phyloP scores from a whole-genome alignment of 805 yeast species.

The Cyberlindnera subsufficiens region DNA sequence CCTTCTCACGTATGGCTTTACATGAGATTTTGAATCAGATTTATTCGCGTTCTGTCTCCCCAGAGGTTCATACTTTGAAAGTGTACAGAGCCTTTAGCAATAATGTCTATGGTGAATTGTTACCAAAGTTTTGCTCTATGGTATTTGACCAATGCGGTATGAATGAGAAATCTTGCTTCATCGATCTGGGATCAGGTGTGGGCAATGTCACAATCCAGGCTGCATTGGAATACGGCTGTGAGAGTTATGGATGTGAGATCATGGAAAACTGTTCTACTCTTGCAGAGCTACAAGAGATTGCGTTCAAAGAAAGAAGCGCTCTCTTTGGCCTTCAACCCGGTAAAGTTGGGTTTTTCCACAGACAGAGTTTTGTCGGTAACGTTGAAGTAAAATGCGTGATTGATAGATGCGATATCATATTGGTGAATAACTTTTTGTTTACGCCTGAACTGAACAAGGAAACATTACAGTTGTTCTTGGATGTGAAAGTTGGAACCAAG shows the following conservation, averaged over 20 bases:
- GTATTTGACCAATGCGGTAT: slow-evolving; percentile 59
- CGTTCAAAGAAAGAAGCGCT: slow-evolving; percentile 50
- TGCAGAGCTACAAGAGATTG: slow-evolving; percentile 53
- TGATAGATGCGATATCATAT: slow-evolving; percentile 59
- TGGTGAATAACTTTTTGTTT: slow-evolving; percentile 81
- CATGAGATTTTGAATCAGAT: slow-evolving; percentile 70
- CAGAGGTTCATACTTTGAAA: slow-evolving; percentile 56
- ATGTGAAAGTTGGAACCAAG: slow-evolving; percentile 66
- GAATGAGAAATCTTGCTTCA: slow-evolving; percentile 49
- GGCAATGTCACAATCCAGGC: slow-evolving; percentile 91
- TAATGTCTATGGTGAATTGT: slow-evolving; percentile 84
- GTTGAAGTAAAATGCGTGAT: slow-evolving; percentile 47
- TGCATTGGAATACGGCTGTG: slow-evolving; percentile 77
- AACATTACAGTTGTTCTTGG: slow-evolving; percentile 59
- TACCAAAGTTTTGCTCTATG: slow-evolving; percentile 69
- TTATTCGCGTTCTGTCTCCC: slow-evolving; percentile 75
- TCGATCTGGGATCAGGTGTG: slow-evolving; percentile 92
- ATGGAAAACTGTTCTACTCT: slow-evolving; percentile 77
- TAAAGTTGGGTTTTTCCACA: slow-evolving; percentile 48
- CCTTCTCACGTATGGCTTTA: slow-evolving; percentile 37
- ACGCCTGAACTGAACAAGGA: slow-evolving; percentile 66
- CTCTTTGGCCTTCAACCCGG: slow-evolving; percentile 63
- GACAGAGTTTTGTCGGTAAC: slow-evolving; percentile 69
- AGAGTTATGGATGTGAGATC: slow-evolving; percentile 85
- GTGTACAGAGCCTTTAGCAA: slow-evolving; percentile 83